phyloP scores from a whole-genome alignment of 164 flowering plant species.

The Taxillus chinensis region DNA sequence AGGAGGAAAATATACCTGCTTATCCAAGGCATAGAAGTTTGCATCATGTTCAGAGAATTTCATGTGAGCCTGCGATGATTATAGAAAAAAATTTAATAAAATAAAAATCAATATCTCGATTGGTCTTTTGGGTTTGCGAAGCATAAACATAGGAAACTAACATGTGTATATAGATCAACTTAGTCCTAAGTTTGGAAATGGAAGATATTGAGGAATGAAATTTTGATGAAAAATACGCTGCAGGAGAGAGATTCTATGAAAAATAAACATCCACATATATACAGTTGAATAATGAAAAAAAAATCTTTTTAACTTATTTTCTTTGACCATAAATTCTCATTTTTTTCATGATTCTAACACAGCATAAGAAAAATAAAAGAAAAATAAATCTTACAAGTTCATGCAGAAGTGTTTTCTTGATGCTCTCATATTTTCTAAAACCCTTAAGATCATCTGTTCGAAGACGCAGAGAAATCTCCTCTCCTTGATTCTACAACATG shows the following conservation, averaged over 20 bases:
- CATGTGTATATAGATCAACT: too few relatives aligned
- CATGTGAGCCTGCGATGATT: slow-evolving; percentile 87
- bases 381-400: slow-evolving; percentile 62
- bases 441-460: slow-evolving; percentile 98
- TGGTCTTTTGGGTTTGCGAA: neutral
- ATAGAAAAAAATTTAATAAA: slow-evolving; percentile 2
- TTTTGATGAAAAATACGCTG: too few relatives aligned
- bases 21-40: slow-evolving; percentile 68
- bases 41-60: slow-evolving; percentile 85
- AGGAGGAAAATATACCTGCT: slow-evolving; percentile 38
- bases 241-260: too few relatives aligned
- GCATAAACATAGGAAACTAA: neutral
- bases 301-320: too few relatives aligned
- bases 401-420: slow-evolving; percentile 87
- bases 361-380: neutral
- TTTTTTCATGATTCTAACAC: too few relatives aligned
- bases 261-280: too few relatives aligned
- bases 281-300: neutral
- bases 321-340: too few relatives aligned
- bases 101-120: neutral
- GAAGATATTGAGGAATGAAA: too few relatives aligned
- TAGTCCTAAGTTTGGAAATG: too few relatives aligned
- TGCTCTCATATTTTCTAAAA: slow-evolving; percentile 87
- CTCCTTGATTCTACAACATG: slow-evolving; percentile 72
- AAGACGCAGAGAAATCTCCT: slow-evolving; percentile 94